Evolutionary conservation across 208 protist genomes (phyloP).

Genomic region (Vickermania ingenoplastis): DNA sequence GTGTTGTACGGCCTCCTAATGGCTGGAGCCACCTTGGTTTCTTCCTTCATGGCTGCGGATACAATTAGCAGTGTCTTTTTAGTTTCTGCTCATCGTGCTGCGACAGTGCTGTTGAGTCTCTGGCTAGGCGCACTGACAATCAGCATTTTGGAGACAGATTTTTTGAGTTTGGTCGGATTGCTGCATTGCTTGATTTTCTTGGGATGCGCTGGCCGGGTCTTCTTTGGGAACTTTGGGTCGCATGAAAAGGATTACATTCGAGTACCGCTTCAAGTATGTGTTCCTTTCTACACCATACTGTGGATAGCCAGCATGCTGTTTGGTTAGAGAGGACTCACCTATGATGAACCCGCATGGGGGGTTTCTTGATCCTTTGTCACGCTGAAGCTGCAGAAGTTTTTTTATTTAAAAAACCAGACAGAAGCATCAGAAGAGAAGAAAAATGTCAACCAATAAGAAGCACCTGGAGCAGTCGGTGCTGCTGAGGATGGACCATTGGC

Average conservation of each 20-base stretch:
- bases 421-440: too few relatives aligned
- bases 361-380: too few relatives aligned
- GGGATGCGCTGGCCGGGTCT: background rate
- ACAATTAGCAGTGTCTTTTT: constrained; percentile 29
- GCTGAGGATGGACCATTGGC: too few relatives aligned
- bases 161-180: constrained; percentile 23
- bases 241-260: constrained; percentile 2
- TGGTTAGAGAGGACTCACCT: too few relatives aligned
- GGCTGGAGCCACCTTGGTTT: constrained; percentile 31
- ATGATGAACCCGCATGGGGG: too few relatives aligned
- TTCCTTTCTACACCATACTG: background rate
- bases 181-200: constrained; percentile 23
- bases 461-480: too few relatives aligned
- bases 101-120: constrained; percentile 15
- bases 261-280: background rate
- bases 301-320: background rate
- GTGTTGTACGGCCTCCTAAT: constrained; percentile 10
- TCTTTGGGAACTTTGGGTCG: background rate
- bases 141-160: constrained; percentile 30
- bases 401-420: too few relatives aligned
- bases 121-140: constrained; percentile 24
- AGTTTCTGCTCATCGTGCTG: constrained; percentile 14
- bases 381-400: too few relatives aligned
- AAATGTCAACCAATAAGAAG: too few relatives aligned
- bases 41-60: constrained; percentile 67